These are phyloP conservation scores for Thuja plicata DNA, from an alignment of 83 land plant species.

Conservation along the genomic window DNA sequence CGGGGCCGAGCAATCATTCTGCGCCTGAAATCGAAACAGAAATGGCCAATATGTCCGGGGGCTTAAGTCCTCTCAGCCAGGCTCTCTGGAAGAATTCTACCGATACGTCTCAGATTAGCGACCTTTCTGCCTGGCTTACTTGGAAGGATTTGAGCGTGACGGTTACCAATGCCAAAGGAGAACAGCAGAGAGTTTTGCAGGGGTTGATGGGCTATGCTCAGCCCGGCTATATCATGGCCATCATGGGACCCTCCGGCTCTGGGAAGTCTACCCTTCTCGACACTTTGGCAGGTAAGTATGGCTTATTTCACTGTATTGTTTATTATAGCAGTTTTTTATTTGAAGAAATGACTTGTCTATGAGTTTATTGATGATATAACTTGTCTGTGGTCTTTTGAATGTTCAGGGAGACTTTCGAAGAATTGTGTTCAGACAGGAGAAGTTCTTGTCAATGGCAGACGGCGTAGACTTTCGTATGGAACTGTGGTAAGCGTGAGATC, in stretches of 20 bases:
- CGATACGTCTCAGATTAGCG: conserved; percentile 7
- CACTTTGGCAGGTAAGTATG: conserved; percentile 51
- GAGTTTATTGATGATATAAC: neutral
- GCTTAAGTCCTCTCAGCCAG: conserved; percentile 14
- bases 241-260: conserved; percentile 87
- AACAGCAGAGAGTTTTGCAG: conserved; percentile 37
- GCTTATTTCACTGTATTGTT: neutral
- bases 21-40: neutral
- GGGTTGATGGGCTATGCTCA: conserved; percentile 66
- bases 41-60: neutral
- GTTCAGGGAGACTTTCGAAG: conserved; percentile 51
- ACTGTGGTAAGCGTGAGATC: conserved; percentile 31
- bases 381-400: neutral
- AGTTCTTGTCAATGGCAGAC: conserved; percentile 45
- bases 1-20: neutral
- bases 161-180: conserved; percentile 29
- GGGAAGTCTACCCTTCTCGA: conserved; percentile 89
- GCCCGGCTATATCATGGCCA: conserved; percentile 71
- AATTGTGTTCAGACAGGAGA: conserved; percentile 46
- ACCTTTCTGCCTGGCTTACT: neutral
- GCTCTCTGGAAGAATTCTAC: conserved; percentile 12
- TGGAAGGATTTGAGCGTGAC: conserved; percentile 62
- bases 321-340: neutral
- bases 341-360: too few species aligned
- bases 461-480: conserved; percentile 43